Evolutionary conservation across 495 filamentous ascomycete species (phyloP).

Genomic region (Tuber borchii): DNA sequence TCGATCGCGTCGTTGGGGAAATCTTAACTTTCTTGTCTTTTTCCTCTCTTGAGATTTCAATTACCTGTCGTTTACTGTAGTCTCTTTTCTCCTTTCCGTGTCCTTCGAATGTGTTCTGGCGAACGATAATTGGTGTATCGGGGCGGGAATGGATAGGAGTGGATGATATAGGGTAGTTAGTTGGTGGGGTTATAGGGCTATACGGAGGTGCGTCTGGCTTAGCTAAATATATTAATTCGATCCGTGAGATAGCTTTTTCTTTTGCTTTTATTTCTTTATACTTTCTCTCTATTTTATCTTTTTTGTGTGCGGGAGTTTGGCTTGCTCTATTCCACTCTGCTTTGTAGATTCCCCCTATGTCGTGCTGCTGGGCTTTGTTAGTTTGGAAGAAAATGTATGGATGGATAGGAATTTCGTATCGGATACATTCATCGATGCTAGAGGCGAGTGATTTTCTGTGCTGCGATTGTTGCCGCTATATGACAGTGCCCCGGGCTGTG

Average conservation of each 20-base stretch:
- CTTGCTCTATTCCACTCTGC: neutral
- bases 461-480: neutral
- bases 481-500: too few species aligned
- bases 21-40: neutral
- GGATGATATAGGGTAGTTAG: neutral
- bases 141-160: neutral
- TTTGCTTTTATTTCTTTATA: neutral
- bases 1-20: neutral
- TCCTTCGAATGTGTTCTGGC: neutral
- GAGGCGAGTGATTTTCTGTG: neutral
- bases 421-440: neutral
- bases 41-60: neutral
- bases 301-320: neutral
- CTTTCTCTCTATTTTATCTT: neutral
- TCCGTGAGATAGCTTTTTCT: neutral
- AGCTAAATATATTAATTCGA: constrained; percentile 6
- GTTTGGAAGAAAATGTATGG: neutral
- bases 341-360: neutral
- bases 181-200: neutral
- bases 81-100: constrained; percentile 9
- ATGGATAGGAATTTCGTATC: neutral
- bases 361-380: neutral
- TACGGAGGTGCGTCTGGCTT: neutral
- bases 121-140: neutral
- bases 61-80: constrained; percentile 6